Conservation (phyloP, 108 stramenopile species). For the Hondaea fermentalgiana region DNA sequence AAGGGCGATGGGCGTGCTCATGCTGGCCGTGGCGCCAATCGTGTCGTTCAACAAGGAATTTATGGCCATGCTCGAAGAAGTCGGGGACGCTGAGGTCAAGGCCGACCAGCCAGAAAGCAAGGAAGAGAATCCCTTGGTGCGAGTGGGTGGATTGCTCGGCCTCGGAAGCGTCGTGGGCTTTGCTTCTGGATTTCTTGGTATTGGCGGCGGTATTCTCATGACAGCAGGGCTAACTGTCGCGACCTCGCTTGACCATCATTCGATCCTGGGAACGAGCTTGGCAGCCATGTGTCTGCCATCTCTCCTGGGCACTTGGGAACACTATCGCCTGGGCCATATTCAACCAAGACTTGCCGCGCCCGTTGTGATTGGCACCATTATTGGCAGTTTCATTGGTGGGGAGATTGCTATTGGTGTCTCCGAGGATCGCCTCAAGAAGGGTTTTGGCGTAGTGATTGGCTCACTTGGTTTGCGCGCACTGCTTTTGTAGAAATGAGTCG, state of each 20-base stretch:
- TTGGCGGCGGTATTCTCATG: slow-evolving; percentile 13
- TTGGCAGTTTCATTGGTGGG: background rate
- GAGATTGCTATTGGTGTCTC: background rate
- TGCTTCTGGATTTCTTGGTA: background rate
- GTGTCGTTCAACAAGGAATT: background rate
- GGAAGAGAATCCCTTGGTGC: background rate
- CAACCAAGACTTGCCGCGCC: background rate
- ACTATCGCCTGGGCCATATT: background rate
- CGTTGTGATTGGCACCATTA: background rate
- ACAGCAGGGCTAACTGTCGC: background rate
- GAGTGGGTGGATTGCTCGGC: background rate
- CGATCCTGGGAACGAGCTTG: background rate
- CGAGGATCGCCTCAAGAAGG: background rate
- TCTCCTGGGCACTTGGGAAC: background rate
- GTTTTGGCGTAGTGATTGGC: background rate
- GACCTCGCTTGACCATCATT: background rate
- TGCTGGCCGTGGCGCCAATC: background rate
- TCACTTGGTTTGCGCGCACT: background rate
- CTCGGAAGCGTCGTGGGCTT: background rate
- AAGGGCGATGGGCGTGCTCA: background rate
- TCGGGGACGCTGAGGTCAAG: background rate
- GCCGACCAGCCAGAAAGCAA: background rate
- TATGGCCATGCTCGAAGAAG: background rate
- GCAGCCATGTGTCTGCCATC: background rate
- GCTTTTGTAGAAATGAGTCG: background rate